Conservation (phyloP, 495 filamentous ascomycete species). For the Mycothermus thermophilus region DNA sequence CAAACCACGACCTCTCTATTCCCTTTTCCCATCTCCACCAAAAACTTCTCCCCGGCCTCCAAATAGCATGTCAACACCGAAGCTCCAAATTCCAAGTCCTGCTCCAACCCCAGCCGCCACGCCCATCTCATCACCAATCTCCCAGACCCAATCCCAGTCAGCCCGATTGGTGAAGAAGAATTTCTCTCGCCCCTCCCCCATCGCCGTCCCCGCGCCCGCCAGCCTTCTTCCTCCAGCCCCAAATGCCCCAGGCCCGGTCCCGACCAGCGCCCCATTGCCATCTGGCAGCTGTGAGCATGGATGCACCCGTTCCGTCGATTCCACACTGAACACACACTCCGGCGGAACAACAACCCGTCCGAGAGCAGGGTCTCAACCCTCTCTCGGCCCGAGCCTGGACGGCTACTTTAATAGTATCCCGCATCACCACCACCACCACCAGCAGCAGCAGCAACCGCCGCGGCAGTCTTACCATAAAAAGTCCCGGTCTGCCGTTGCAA, state of each 20-base stretch:
- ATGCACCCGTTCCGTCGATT: too few relatives aligned
- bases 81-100: neutral
- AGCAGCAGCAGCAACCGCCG: too few relatives aligned
- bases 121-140: neutral
- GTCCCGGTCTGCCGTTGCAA: too few relatives aligned
- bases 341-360: too few relatives aligned
- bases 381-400: too few relatives aligned
- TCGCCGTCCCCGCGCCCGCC: neutral
- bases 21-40: neutral
- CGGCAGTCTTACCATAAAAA: too few relatives aligned
- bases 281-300: too few relatives aligned
- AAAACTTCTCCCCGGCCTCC: neutral
- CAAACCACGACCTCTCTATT: neutral
- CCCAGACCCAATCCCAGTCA: neutral
- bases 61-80: too few relatives aligned
- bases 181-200: constrained; percentile 1
- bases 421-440: too few relatives aligned
- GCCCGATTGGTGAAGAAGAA: neutral
- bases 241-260: neutral
- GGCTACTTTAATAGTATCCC: too few relatives aligned
- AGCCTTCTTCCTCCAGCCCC: neutral
- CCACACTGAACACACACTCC: too few relatives aligned
- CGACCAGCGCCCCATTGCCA: neutral
- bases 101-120: neutral
- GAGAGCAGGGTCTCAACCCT: too few relatives aligned